Evolutionary conservation across 305 asterid species (phyloP).

Genomic region (Fraxinus sp.): DNA sequence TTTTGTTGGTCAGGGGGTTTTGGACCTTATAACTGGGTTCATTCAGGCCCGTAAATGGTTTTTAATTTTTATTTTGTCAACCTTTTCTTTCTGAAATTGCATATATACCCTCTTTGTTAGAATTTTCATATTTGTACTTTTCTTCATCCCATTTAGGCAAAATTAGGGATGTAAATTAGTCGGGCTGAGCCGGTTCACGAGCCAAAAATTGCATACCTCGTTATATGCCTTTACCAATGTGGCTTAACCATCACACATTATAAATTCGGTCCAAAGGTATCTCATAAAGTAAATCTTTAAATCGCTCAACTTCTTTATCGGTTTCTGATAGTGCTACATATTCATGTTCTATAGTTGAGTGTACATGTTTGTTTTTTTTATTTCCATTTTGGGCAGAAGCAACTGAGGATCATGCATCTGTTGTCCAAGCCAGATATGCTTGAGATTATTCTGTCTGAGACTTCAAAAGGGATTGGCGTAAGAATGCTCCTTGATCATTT

Average conservation of each 20-base stretch:
- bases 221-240: too few species aligned
- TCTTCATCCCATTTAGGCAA: too few species aligned
- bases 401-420: conserved; percentile 68
- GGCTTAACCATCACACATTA: too few species aligned
- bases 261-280: too few species aligned
- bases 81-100: background rate
- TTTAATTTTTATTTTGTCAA: background rate
- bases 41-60: background rate
- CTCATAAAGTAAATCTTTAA: too few species aligned
- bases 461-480: conserved; percentile 89
- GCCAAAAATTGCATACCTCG: conserved; percentile 9
- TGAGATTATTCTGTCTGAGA: conserved; percentile 81
- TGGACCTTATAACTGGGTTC: background rate
- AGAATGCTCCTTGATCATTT: conserved; percentile 85
- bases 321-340: too few species aligned
- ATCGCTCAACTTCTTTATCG: too few species aligned
- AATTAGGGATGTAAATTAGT: too few species aligned
- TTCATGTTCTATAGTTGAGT: too few species aligned
- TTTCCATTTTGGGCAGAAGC: conserved; percentile 63
- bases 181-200: too few species aligned
- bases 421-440: conserved; percentile 98
- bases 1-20: background rate
- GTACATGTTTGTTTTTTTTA: too few species aligned
- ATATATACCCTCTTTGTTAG: background rate
- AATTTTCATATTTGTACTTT: too few species aligned